Base-by-base conservation (phyloP, 495 filamentous ascomycete genomes). In the Trichocladium antarcticum region DNA sequence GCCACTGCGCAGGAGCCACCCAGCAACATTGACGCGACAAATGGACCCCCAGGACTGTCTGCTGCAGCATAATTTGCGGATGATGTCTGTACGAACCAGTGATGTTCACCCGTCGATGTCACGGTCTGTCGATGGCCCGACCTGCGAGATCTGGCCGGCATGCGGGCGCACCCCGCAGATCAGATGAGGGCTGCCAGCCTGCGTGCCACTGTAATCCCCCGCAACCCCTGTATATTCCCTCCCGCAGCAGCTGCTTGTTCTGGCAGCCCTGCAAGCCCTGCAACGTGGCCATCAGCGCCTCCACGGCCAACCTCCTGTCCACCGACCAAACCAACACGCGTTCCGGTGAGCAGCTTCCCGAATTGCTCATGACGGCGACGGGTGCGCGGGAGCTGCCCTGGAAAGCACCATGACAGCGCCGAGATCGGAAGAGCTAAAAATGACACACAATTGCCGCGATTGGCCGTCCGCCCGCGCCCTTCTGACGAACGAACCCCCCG, bases 401-500 rank as follows among this genome's bases (percentile, higher is more conserved):
- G 45, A 46, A 20, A 17, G 24, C 48, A 37, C 21, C 21, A 21
- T 37, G n/a, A 17, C 16, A 15, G 32, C 45, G 54, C 59, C 59
- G 59, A 62, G 54, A 60, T 62, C 59, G 59, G 59, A 62, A 57
- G 36, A 28, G 28, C 31, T 42, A 29, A 11, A 41, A 53, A 39
- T 28, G 24, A 14, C 44, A n/a, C 39, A 43, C 19, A 52, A 46
- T 58, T 48, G 49, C 19, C 46, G 54, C 54, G 50, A 58, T 58
- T 58, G 56, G 56, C 45, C 50, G 38, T 54, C 20, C 42, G 46
- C 44, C 22, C 45, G 34, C 49, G 43, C 43, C 45, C 32, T 58
- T 45, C 22, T 42, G 34, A 44, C 36, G 34, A 49, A 42, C 5
- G 9, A 3, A 45, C 16, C 51, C 42, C n/a, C 51, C 45, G 45